phyloP scores from a whole-genome alignment of 805 yeast species.

The Wickerhamiella domercqiae region DNA sequence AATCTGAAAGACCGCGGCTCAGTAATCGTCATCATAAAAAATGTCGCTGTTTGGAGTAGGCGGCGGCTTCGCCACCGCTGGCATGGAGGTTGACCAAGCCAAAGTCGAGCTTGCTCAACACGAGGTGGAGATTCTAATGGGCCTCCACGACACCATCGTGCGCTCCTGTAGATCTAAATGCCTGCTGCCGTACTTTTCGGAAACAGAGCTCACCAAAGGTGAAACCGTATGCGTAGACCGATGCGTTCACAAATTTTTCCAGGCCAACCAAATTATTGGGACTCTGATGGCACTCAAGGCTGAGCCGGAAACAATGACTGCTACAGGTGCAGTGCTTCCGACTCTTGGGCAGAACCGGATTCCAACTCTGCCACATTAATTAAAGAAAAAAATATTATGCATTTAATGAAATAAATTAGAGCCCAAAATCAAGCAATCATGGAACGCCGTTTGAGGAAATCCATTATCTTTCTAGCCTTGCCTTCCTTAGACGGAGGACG shows the following conservation, averaged over 20 bases:
- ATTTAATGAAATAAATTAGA: neutral
- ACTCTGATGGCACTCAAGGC: constrained; percentile 15
- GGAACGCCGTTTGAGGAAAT: constrained; percentile 26
- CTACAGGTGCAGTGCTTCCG: constrained; percentile 10
- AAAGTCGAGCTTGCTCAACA: constrained; percentile 22
- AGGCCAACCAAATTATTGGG: constrained; percentile 34
- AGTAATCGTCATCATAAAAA: neutral
- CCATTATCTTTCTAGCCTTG: constrained; percentile 24
- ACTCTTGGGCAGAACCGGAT: constrained; percentile 12
- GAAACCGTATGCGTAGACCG: constrained; percentile 72
- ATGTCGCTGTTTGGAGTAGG: constrained; percentile 25
- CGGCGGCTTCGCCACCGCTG: constrained; percentile 15
- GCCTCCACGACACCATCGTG: constrained; percentile 30
- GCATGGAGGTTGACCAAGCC: constrained; percentile 21
- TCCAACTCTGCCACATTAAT: neutral
- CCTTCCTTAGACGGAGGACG: constrained; percentile 11
- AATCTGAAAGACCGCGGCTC: neutral
- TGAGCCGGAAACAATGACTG: constrained; percentile 6
- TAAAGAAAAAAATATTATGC: neutral
- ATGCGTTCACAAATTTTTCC: constrained; percentile 72
- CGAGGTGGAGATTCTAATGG: constrained; percentile 22
- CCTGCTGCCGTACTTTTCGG: constrained; percentile 72
- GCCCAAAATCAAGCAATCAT: constrained; percentile 15
- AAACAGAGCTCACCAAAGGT: constrained; percentile 70
- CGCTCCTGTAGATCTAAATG: constrained; percentile 60